Base-by-base conservation (phyloP, 163 green algal species). In the Scenedesmus sp. region DNA sequence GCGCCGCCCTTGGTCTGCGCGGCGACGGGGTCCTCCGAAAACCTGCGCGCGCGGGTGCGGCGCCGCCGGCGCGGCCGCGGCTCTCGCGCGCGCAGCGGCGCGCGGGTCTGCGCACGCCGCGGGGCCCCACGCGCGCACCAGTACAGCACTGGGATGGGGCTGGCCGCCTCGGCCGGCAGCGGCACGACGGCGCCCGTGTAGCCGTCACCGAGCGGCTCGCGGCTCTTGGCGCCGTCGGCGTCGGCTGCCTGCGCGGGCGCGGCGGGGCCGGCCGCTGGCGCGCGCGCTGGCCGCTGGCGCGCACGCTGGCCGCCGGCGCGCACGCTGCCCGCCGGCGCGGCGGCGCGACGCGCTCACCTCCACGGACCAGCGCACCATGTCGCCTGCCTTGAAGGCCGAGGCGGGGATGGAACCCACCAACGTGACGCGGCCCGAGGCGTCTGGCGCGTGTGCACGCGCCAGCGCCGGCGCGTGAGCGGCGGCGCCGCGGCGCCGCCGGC, bases 331-430 rank as follows among this genome's bases (percentile, higher is more conserved):
- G n/a, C n/a, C n/a, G n/a, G n/a, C n/a, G n/a, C n/a, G n/a, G n/a
- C n/a, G n/a, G n/a, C n/a, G 65, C 4, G 22, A 33, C 20, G 28
- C 15, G 2, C 67, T 57, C 50, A 77, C 69, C 69, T 54, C 33
- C 29, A 79, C 71, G 29, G 20, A 36, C 71, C 71, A 79, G 18
- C 71, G 45, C 7, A 79, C 57, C 20, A 79, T 51, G 20, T 63
- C 58, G 17, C 71, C 71, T 6, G 58, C 57, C 29, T 70, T 71
- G 58, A 71, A 63, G 42, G 44, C 26, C 1, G 44, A 28, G 1
- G 44, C 58, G 29, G 71, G 71, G 17, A 79, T 47, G 20, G 45
- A 54, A 24, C 42, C 71, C 0, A 3, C 31, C 24, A 54, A 79
- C 11, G 39, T 57, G 20, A 51, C 22, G 9, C 17, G 15, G 60